phyloP scores from a whole-genome alignment of 2,329 filamentous ascomycete species.

The Epicoccum sorghinum region DNA sequence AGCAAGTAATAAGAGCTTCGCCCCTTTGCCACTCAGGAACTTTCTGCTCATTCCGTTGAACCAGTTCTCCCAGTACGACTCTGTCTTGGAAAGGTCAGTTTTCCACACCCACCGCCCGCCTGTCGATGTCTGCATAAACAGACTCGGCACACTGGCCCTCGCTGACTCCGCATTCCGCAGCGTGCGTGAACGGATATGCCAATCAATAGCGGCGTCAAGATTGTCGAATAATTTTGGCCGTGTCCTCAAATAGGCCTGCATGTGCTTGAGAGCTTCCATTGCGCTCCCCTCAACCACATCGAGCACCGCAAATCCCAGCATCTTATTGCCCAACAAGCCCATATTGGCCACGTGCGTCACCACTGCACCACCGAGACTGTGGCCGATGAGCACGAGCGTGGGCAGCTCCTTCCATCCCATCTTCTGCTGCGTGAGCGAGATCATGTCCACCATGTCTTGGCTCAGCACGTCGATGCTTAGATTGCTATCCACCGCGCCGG shows the following conservation, averaged over 20 bases:
- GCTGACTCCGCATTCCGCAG: conserved; percentile 85
- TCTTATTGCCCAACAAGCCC: conserved; percentile 66
- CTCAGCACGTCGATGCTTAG: conserved; percentile 75
- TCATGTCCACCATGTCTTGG: conserved; percentile 72
- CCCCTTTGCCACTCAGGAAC: conserved; percentile 80
- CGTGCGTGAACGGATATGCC: conserved; percentile 89
- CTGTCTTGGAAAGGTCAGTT: conserved; percentile 81
- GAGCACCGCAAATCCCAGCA: conserved; percentile 87
- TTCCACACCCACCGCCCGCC: conserved; percentile 74
- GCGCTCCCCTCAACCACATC: conserved; percentile 96
- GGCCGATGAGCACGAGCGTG: conserved; percentile 81
- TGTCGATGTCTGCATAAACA: conserved; percentile 61
- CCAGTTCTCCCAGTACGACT: conserved; percentile 94
- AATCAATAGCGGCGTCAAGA: conserved; percentile 81
- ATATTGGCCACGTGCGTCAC: conserved; percentile 80
- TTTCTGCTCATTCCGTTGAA: conserved; percentile 87
- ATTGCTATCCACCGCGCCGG: conserved; percentile 59
- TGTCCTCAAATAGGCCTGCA: conserved; percentile 88
- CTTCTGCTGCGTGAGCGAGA: conserved; percentile 68
- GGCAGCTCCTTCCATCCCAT: conserved; percentile 79
- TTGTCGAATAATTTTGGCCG: conserved; percentile 80
- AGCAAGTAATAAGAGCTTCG: conserved; percentile 83
- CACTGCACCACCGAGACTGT: conserved; percentile 91
- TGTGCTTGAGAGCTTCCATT: conserved; percentile 91
- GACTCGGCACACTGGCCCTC: conserved; percentile 80